Percentiles rank a stretch among this genome's conserved stretches.
Conservation (phyloP, 108 stramenopile species). For the Cylindrotheca fusiformis region DNA sequence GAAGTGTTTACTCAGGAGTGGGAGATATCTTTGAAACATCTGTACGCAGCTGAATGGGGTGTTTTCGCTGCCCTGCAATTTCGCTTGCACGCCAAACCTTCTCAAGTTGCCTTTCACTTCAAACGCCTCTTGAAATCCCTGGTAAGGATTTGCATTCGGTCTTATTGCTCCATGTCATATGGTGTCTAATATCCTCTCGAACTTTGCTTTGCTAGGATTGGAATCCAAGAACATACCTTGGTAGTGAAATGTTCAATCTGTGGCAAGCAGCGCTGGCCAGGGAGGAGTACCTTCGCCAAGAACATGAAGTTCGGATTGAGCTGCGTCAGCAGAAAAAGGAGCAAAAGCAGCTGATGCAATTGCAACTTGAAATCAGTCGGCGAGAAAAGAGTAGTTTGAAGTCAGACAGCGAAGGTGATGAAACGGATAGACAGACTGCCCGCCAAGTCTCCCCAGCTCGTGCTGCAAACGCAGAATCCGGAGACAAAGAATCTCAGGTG, state of each 20-base stretch:
- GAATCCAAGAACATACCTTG: conserved; percentile 65
- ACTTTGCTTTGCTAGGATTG: too few relatives aligned
- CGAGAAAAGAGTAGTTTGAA: conserved; percentile 1
- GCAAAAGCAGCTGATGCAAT: conserved; percentile 43
- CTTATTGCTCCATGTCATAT: too few relatives aligned
- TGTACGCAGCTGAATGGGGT: conserved; percentile 84
- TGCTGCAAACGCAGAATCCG: too few relatives aligned
- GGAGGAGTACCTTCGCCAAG: conserved; percentile 43
- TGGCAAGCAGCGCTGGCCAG: conserved; percentile 73
- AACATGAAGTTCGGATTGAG: conserved; percentile 48
- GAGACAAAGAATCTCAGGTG: too few relatives aligned
- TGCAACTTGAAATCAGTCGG: conserved; percentile 51
- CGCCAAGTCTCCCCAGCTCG: too few relatives aligned
- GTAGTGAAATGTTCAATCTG: conserved; percentile 64
- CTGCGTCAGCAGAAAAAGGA: conserved; percentile 51
- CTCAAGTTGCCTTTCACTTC: conserved; percentile 88
- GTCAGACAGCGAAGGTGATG: background rate
- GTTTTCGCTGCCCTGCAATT: conserved; percentile 85
- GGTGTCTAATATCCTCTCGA: too few relatives aligned
- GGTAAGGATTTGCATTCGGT: too few relatives aligned
- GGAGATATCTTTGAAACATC: conserved; percentile 69
- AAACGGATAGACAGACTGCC: too few relatives aligned
- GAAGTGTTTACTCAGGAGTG: conserved; percentile 87
- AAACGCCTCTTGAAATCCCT: conserved; percentile 65
- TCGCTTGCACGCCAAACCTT: conserved; percentile 70